A percentile compares a stretch with the other conserved stretches of the same genome.
Conservation (phyloP, 2,329 filamentous ascomycete species). For the Venturia nashicola region DNA sequence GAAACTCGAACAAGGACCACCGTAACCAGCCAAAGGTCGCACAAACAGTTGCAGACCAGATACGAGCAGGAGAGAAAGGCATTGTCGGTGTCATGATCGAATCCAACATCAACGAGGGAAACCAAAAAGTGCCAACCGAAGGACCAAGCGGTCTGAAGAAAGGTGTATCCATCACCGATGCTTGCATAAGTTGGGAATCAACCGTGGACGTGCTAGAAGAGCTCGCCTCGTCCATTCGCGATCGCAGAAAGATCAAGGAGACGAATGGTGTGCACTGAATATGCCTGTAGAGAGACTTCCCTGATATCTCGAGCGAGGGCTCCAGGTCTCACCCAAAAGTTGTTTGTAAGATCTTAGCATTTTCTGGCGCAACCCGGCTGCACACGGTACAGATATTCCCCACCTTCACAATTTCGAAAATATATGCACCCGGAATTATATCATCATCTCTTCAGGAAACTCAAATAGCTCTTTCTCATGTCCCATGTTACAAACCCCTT, state of each 20-base stretch:
- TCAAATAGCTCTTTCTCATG: background rate
- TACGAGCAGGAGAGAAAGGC: conserved; percentile 72
- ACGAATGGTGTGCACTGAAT: conserved; percentile 2
- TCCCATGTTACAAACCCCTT: background rate
- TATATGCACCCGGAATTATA: background rate
- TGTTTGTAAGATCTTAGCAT: background rate
- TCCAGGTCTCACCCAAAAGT: background rate
- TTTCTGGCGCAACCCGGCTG: background rate
- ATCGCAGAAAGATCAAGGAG: conserved; percentile 45
- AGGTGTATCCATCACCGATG: conserved; percentile 90
- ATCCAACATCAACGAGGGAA: conserved; percentile 84
- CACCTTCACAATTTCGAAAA: background rate
- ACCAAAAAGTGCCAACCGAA: conserved; percentile 68
- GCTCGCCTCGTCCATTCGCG: conserved; percentile 70
- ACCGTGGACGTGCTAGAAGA: conserved; percentile 74
- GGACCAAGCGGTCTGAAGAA: conserved; percentile 69
- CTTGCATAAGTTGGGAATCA: conserved; percentile 86
- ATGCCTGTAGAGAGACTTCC: background rate
- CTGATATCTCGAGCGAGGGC: background rate
- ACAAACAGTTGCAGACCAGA: conserved; percentile 67
- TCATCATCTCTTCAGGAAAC: background rate
- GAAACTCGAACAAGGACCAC: conserved; percentile 96
- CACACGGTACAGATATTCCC: background rate
- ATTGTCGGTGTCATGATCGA: conserved; percentile 99
- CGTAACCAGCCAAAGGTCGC: conserved; percentile 94